Evolutionary conservation across 2,329 filamentous ascomycete species (phyloP), one percentile per base, ranked within the genome.

Genomic region (Coniochaeta hoffmannii): DNA sequence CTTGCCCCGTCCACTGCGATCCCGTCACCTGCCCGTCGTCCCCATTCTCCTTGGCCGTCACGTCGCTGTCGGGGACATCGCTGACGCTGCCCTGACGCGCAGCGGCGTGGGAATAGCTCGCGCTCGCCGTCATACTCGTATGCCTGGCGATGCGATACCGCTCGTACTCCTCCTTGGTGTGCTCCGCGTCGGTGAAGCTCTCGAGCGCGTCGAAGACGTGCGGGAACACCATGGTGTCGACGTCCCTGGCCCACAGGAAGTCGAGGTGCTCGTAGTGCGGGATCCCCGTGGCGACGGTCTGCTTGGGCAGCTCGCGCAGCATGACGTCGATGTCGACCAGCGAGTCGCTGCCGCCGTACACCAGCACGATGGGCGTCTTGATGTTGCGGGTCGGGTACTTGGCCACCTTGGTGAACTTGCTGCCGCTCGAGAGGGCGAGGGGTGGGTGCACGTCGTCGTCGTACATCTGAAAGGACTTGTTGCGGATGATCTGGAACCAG

Each of bases 401-500:
- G 63, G 94, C 91, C 6, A 97, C 92, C 68, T 97, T 97, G 69
- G 95, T 96, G 73, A 96, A 96, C 64, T 93, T 91, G 65, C 82
- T 86, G 54, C 81, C 81, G 4, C 85, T 85, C 22, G 81, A 82
- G 35, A 92, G 76, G 54, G 85, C 83, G 57, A 96, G 76, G 0
- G 87, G 87, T 28, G 87, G 86, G 56, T 91, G 88, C 1, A 94
- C 82, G 64, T 97, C 93, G 67, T 99, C 94, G 67, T 99, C 94
- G 70, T 92, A 97, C 89, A 99, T 97, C 71, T 99, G 94, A 70
- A 99, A 97, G 26, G 85, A 91, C 64, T 90, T 89, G 65, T 93
- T 97, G 61, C 94, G 87, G 64, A 99, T 99, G 67, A 99, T 97
- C 68, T 99, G 94, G 69, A 99, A 99, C 94, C 94, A 99, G 68